Evolutionary conservation across 306 rosid species (phyloP).

Genomic region (Potentilla sterilis): DNA sequence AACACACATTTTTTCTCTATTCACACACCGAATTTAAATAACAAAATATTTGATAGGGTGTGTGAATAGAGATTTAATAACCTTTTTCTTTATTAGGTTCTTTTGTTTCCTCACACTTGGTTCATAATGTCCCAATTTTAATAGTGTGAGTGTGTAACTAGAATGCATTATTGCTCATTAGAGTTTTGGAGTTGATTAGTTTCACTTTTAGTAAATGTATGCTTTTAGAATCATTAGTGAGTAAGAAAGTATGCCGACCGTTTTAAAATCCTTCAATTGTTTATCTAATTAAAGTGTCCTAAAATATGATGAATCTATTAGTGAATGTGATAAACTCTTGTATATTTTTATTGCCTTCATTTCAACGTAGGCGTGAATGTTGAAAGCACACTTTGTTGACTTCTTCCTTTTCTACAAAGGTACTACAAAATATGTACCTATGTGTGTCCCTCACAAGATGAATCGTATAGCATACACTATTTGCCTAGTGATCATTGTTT

Average conservation of each 20-base stretch:
- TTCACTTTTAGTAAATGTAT: not conserved
- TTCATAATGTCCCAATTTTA: no score
- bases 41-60: no score
- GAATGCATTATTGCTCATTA: not conserved
- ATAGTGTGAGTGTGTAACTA: not conserved
- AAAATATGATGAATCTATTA: not conserved
- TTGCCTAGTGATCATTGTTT: not conserved
- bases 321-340: not conserved
- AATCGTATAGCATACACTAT: not conserved
- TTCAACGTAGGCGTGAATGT: not conserved
- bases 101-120: no score
- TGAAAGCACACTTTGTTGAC: conserved; percentile 1
- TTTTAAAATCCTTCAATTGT: no score
- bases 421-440: not conserved
- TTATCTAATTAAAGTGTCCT: not conserved
- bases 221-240: no score
- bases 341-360: not conserved
- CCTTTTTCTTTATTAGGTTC: no score
- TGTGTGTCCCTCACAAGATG: not conserved
- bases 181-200: not conserved
- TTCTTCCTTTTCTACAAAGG: not conserved
- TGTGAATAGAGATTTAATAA: no score
- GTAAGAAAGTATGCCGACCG: not conserved
- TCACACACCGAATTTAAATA: no score
- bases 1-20: no score